Evolutionary conservation across 2,329 filamentous ascomycete species (phyloP), one percentile per base, ranked within the genome.

Genomic region (Arthroderma sp.): DNA sequence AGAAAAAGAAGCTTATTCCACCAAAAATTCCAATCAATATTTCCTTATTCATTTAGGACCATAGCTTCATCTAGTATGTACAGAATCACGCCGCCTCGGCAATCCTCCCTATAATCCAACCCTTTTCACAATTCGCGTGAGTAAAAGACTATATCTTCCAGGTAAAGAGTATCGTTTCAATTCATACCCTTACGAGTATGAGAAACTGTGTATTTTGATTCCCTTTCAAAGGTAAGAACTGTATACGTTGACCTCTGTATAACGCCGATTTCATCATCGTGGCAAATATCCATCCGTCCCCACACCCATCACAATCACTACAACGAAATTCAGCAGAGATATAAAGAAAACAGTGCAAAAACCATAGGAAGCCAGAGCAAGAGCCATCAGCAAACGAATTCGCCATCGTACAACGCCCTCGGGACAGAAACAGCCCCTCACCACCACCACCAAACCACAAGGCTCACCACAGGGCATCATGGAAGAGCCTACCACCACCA

Each of bases 381-480:
- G 29, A 44, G 31, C 31, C 40, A 30, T 27, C 15, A 11, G 39
- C 30, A 44, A 44, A 32, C 31, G 27, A 40, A 45, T 33, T 31
- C 31, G 29, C 28, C 30, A 28, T n/a, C 22, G 15, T 22, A 22
- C 15, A 3, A 22, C 15, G 15, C 15, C 15, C 15, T 22, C 15
- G 15, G 15, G 15, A 22, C 15, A 22, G 15, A 22, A 22, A 22
- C 15, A 22, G 10, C 15, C 11, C 10, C 29, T 34, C 8, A 6
- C 37, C 38, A 7, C 29, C 2, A 27, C 7, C 37, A 41, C 29
- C 34, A 41, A 22, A 41, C 29, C 29, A 41, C 29, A n/a, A 28
- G 31, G 29, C 31, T 22, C 39, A 15, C 29, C 39, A 6, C 22
- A 7, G 8, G 28, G 33, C 10, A 36, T 28, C 7, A 30, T 36